A percentile compares a stretch with the other conserved stretches of the same genome.
Conservation (phyloP, 306 rosid species). For the Rosa lucieae region DNA sequence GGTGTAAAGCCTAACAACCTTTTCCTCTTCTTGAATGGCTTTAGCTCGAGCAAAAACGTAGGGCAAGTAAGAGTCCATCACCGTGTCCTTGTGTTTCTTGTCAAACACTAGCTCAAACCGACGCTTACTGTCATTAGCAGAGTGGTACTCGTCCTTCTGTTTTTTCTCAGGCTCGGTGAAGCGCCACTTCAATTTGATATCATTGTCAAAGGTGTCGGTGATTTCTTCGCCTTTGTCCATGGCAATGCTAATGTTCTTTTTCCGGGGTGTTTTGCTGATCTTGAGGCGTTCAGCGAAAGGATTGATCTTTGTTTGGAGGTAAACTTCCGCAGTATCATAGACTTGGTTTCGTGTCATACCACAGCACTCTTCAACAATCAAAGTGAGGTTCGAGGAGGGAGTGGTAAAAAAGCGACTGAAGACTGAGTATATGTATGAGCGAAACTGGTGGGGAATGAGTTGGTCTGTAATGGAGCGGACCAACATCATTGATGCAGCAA, state of each 20-base stretch:
- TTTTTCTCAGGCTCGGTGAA: not conserved
- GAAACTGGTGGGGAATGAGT: slow-evolving; percentile 13
- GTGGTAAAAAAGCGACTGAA: not conserved
- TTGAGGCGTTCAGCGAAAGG: not conserved
- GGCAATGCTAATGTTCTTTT: not conserved
- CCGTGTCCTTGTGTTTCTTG: not conserved
- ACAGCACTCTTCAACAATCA: not conserved
- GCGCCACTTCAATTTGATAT: slow-evolving; percentile 5
- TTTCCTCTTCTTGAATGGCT: not conserved
- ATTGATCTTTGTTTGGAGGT: slow-evolving; percentile 5
- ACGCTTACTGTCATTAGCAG: not conserved
- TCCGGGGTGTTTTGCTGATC: not conserved
- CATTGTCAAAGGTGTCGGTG: not conserved
- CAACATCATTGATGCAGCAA: slow-evolving; percentile 40
- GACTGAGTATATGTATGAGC: not conserved
- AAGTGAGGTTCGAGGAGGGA: not conserved
- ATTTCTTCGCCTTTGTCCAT: not conserved
- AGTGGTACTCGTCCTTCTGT: not conserved
- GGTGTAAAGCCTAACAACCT: not conserved
- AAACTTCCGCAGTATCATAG: not conserved
- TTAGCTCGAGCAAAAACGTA: not conserved
- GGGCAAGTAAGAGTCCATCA: not conserved
- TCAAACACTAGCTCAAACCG: not conserved
- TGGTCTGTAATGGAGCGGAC: slow-evolving; percentile 38
- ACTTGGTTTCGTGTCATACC: not conserved